phyloP scores from a whole-genome alignment of 2,329 filamentous ascomycete species.

The Ophiostoma ulmi region DNA sequence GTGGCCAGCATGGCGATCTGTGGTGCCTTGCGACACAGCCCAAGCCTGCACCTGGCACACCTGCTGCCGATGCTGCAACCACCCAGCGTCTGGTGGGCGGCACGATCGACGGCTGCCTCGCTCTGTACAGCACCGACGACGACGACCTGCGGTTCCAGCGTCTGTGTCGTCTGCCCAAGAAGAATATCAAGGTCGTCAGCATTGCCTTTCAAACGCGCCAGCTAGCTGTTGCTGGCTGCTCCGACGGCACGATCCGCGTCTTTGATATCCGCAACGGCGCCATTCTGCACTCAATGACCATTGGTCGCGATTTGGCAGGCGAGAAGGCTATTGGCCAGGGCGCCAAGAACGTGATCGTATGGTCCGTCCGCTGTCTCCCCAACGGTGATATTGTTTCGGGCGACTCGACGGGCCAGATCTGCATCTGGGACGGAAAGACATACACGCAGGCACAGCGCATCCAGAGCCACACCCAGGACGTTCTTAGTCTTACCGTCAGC shows the following conservation, averaged over 20 bases:
- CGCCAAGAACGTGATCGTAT: constrained; percentile 81
- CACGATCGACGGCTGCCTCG: constrained; percentile 85
- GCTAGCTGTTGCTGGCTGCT: constrained; percentile 81
- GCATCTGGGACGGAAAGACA: constrained; percentile 89
- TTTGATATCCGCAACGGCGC: constrained; percentile 79
- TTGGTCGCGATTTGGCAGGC: constrained; percentile 71
- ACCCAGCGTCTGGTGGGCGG: constrained; percentile 68
- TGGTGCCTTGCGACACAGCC: constrained; percentile 95
- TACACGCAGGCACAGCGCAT: constrained; percentile 84
- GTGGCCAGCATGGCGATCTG: constrained; percentile 90
- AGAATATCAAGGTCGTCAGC: constrained; percentile 84
- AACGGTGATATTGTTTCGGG: constrained; percentile 90
- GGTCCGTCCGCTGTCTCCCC: constrained; percentile 83
- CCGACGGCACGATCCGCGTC: constrained; percentile 90
- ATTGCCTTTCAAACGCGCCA: constrained; percentile 83
- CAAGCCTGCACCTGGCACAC: constrained; percentile 35
- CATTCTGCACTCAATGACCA: constrained; percentile 73
- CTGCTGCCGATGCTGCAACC: constrained; percentile 28
- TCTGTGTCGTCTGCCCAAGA: constrained; percentile 60
- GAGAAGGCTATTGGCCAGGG: constrained; percentile 32
- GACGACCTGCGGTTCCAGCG: constrained; percentile 75
- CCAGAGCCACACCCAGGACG: constrained; percentile 81
- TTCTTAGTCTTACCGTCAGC: constrained; percentile 79
- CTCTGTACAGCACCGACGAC: constrained; percentile 80
- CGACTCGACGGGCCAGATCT: constrained; percentile 88